Base-by-base conservation (phyloP, 192 early-diverging fungal species). In the Pilaira anomala region DNA sequence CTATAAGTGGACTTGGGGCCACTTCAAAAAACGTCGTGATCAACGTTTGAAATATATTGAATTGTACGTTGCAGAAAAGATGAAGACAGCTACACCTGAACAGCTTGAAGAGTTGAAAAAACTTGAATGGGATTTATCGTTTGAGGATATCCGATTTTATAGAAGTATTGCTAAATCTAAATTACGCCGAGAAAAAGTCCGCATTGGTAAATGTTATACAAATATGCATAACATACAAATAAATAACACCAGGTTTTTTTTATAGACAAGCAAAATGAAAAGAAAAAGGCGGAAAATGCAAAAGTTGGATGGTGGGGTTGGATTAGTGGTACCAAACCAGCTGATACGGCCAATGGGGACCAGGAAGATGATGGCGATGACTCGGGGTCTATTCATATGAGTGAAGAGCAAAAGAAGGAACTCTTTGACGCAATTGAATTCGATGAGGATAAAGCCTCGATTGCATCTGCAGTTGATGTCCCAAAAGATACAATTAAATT, bases 361-460 rank as follows among this genome's bases (percentile, higher is more conserved):
- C 50, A 19, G 21, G n/a, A n/a, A n/a, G n/a, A n/a, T n/a, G n/a
- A 22, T 30, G 53, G 65, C 14, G 48, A 52, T 39, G 48, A 45
- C 11, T 41, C 56, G 3, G 56, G 22, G 12, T 48, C 45, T 7
- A 29, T 76, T 53, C 68, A 59, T 13, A 42, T 92, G 26, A 83
- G 85, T 26, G 86, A 87, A 44, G 82, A 87, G 49, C 87, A 93
- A 52, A 82, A 90, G 48, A 81, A 88, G 51, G 85, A 91, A 65
- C 73, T 93, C n/a, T 91, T 87, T 74, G 88, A 92, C 6, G 86
- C 85, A 3, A 93, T 93, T 60, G 90, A 92, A 56, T 92, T 83
- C 65, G 83, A 92, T 65, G 89, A 90, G 56, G 75, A 83, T 5
- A 67, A 84, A 4, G 75, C 85, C 0, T 79, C 81, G 0, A 64